Evolutionary conservation across 2,329 filamentous ascomycete genomes (phyloP).

Genomic region (Xylariales sp.): DNA sequence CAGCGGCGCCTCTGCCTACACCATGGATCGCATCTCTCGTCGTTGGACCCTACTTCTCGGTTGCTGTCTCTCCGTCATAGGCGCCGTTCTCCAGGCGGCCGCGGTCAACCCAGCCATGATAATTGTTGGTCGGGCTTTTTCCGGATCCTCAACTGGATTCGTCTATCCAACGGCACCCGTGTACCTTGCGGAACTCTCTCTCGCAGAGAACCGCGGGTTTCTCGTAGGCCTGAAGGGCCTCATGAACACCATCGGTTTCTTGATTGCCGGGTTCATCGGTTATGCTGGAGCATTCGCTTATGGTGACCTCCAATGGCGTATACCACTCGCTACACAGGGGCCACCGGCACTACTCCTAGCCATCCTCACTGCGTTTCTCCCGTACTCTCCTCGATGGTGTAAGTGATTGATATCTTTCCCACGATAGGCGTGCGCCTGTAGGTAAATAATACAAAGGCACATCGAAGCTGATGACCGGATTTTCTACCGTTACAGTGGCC

Average conservation of each 20-base stretch:
- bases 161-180: conserved; percentile 43
- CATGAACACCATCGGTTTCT: conserved; percentile 53
- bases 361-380: conserved; percentile 42
- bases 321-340: conserved; percentile 51
- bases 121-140: conserved; percentile 45
- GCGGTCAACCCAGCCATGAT: conserved; percentile 44
- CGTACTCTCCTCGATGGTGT: conserved; percentile 48
- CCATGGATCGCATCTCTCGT: conserved; percentile 27
- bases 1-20: conserved; percentile 26
- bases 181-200: conserved; percentile 47
- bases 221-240: conserved; percentile 51
- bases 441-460: neutral
- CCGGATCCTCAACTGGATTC: conserved; percentile 44
- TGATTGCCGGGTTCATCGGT: conserved; percentile 55
- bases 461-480: conserved; percentile 7
- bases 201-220: conserved; percentile 44
- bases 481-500: conserved; percentile 30
- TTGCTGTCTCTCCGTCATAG: conserved; percentile 39
- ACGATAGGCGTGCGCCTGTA: neutral
- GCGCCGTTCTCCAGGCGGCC: conserved; percentile 46
- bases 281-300: conserved; percentile 51
- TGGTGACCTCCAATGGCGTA: conserved; percentile 50
- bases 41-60: conserved; percentile 31
- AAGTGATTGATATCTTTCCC: conserved; percentile 9
- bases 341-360: conserved; percentile 41